Evolutionary conservation across 2,329 filamentous ascomycete species (phyloP).

Genomic region (Sclerotinia spermophila): DNA sequence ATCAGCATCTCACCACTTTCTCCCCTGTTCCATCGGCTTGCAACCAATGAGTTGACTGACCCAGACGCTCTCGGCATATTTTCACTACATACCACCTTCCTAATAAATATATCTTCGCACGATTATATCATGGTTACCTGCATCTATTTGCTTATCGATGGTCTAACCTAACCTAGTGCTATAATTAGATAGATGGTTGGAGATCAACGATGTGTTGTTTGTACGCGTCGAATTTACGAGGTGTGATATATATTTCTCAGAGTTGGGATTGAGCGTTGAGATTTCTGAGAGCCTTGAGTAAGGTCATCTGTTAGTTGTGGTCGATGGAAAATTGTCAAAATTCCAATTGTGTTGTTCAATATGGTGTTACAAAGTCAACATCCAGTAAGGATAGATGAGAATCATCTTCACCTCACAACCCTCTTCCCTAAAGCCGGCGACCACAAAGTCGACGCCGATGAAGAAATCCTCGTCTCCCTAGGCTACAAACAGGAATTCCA

Average conservation of each 20-base stretch:
- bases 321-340: neutral
- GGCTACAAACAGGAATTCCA: conserved; percentile 38
- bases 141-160: neutral
- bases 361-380: conserved; percentile 1
- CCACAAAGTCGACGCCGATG: conserved; percentile 21
- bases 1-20: neutral
- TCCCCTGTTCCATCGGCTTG: neutral
- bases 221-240: neutral
- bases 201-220: neutral
- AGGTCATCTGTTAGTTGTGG: neutral
- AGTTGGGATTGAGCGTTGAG: accelerated
- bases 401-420: conserved; percentile 16
- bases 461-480: conserved; percentile 23
- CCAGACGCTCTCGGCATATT: neutral
- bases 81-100: neutral
- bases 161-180: no score
- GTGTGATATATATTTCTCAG: neutral
- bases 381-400: conserved; percentile 19
- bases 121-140: neutral
- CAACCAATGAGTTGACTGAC: neutral
- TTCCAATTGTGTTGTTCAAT: neutral
- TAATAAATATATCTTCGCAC: neutral
- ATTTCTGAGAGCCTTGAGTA: neutral
- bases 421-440: conserved; percentile 18
- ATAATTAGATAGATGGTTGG: neutral